Evolutionary conservation across 116 monocot genomes (phyloP), one percentile per base, ranked within the genome.

Genomic region (Posidonia oceanica): DNA sequence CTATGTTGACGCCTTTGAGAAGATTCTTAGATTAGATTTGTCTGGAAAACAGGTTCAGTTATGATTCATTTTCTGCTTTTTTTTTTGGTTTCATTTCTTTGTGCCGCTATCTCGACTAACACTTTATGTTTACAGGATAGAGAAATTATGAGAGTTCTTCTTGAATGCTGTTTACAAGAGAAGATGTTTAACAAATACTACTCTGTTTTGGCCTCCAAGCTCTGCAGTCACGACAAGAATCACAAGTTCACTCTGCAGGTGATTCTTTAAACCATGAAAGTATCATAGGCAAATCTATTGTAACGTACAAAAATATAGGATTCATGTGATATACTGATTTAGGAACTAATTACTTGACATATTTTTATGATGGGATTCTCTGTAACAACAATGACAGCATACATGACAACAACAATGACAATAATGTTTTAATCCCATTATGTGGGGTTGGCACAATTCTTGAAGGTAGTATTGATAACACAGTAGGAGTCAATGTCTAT

Each of bases 231-330:
- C 80, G 80, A 88, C 56, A 99, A 90, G 75, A 99, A 93, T 73
- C 85, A 93, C 71, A 99, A 99, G 88, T 93, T 99, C 69, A 88
- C 93, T 59, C 75, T 99, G 64, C 94, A 94, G 94, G 94, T 94
- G 14, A 20, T 36, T 54, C 54, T 71, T 61, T 14, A 1, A 44
- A 22, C 4, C 42, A 4, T 61, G 44, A 5, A 48, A 48, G 11
- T 12, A 48, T 48, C 48, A 10, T 48, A 48, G 1, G 15, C 39
- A 48, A 16, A 17, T 58, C n/a, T 18, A 18, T 58, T 15, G 18
- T 58, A n/a, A 21, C n/a, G 7, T 48, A 10, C 48, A 48, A 5
- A 6, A 48, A 58, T 58, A 5, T 58, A 18, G 21, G 17, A 17
- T 58, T 58, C 6, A 18, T 2, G 20, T 20, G 5, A 14, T n/a